phyloP scores from a whole-genome alignment of 441 rosid genomes.

The Daphne laureola region DNA sequence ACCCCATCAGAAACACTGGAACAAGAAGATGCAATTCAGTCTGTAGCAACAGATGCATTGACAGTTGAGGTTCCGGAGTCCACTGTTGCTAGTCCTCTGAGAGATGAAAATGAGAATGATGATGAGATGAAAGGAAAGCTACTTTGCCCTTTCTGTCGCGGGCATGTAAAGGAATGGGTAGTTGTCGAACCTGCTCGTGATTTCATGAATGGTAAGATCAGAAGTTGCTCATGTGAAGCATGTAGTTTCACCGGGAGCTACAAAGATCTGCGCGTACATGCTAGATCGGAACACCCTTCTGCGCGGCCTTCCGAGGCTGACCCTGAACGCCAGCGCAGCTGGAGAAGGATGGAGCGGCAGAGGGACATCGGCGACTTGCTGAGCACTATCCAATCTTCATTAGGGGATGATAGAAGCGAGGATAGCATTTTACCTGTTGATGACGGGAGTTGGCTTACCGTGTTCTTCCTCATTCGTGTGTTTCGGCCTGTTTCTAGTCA shows the following conservation, averaged over 20 bases:
- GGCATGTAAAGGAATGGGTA: constrained; percentile 74
- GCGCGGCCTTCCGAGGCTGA: constrained; percentile 87
- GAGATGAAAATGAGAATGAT: constrained; percentile 37
- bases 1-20: constrained; percentile 17
- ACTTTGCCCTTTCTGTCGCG: constrained; percentile 90
- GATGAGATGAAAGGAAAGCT: constrained; percentile 37
- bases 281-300: constrained; percentile 74
- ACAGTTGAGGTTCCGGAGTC: constrained; percentile 22
- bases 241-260: constrained; percentile 76
- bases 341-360: constrained; percentile 95
- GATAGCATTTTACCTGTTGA: constrained; percentile 44
- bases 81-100: constrained; percentile 22
- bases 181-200: constrained; percentile 65
- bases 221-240: constrained; percentile 89
- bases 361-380: constrained; percentile 94
- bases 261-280: constrained; percentile 86
- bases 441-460: constrained; percentile 80
- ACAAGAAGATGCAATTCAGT: constrained; percentile 29
- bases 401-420: constrained; percentile 72
- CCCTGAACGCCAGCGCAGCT: constrained; percentile 77
- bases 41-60: constrained; percentile 14
- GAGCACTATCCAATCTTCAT: constrained; percentile 79
- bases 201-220: constrained; percentile 75
- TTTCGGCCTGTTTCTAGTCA: constrained; percentile 64
- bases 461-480: constrained; percentile 76